Percentiles rank a stretch among this genome's conserved stretches.
Evolutionary conservation across 2,329 filamentous ascomycete genomes (phyloP).

Genomic region (Gnomoniopsis sp.): DNA sequence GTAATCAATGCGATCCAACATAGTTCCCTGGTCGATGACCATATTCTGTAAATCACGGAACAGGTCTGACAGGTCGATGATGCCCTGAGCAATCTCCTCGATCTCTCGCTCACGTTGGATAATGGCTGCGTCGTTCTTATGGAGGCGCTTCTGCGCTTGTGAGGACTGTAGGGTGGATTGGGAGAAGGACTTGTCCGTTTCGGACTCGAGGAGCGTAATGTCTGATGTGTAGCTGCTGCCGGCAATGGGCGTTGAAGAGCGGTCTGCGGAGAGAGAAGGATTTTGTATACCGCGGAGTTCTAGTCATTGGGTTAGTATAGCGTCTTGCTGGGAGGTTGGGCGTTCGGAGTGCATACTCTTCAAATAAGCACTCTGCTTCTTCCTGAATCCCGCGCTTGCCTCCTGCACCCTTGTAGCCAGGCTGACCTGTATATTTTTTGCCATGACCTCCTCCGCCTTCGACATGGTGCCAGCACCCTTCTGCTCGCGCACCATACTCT

Average conservation of each 20-base stretch:
- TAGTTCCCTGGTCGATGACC: conserved; percentile 89
- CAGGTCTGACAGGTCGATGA: conserved; percentile 94
- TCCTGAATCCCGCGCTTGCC: conserved; percentile 85
- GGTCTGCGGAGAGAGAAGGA: conserved; percentile 47
- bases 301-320: conserved; percentile 34
- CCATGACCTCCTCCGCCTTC: conserved; percentile 89
- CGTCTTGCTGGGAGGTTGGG: background rate
- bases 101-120: conserved; percentile 93
- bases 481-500: conserved; percentile 80
- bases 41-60: conserved; percentile 95
- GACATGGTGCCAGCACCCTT: conserved; percentile 69
- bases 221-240: conserved; percentile 62
- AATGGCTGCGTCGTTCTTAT: conserved; percentile 79
- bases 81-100: conserved; percentile 95
- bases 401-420: conserved; percentile 87
- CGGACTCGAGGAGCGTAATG: conserved; percentile 86
- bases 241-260: conserved; percentile 46
- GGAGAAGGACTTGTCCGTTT: conserved; percentile 88
- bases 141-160: conserved; percentile 61
- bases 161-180: conserved; percentile 84
- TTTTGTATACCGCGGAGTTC: conserved; percentile 73
- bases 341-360: conserved; percentile 61
- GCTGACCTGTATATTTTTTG: conserved; percentile 90
- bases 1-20: conserved; percentile 94
- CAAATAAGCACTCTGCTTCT: conserved; percentile 94